phyloP scores from a whole-genome alignment of 208 protist species.

The Lotmaria passim region DNA sequence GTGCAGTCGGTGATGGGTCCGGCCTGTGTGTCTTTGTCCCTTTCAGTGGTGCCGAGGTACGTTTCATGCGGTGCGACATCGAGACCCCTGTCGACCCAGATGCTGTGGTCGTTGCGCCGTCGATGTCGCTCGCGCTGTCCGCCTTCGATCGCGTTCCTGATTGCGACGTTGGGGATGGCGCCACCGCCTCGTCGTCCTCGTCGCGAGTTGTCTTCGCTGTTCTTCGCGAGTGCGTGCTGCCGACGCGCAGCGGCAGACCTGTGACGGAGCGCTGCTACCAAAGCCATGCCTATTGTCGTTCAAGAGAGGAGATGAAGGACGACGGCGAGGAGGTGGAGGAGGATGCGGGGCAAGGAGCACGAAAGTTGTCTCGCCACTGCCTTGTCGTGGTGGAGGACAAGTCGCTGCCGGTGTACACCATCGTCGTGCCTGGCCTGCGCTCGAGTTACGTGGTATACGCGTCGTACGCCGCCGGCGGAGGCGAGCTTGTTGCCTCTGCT shows the following conservation, averaged over 20 bases:
- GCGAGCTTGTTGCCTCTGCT: conserved; percentile 6
- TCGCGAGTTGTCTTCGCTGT: conserved; percentile 20
- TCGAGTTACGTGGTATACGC: conserved; percentile 25
- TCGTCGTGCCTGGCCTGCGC: conserved; percentile 6
- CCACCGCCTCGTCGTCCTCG: background rate
- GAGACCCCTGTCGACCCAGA: conserved; percentile 32
- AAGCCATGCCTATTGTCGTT: conserved; percentile 26
- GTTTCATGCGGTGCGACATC: conserved; percentile 46
- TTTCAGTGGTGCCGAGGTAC: conserved; percentile 34
- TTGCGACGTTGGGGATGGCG: background rate
- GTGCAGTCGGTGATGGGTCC: conserved; percentile 4
- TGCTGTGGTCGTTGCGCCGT: conserved; percentile 37
- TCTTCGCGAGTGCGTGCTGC: conserved; percentile 44
- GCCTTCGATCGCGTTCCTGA: conserved; percentile 53
- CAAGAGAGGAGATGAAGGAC: too few species aligned
- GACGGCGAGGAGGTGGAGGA: background rate
- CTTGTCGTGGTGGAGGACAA: conserved; percentile 19
- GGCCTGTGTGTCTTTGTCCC: conserved; percentile 41
- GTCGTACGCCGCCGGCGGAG: background rate
- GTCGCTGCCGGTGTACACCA: conserved; percentile 13
- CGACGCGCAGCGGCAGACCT: conserved; percentile 8
- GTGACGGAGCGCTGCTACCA: conserved; percentile 32
- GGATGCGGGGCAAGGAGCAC: too few species aligned
- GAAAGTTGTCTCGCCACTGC: conserved; percentile 2
- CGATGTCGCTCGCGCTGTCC: conserved; percentile 52